Percentiles rank a stretch among this genome's conserved stretches.
Evolutionary conservation across 257 asterid species (phyloP).

Genomic region (Jacaranda mimosifolia): DNA sequence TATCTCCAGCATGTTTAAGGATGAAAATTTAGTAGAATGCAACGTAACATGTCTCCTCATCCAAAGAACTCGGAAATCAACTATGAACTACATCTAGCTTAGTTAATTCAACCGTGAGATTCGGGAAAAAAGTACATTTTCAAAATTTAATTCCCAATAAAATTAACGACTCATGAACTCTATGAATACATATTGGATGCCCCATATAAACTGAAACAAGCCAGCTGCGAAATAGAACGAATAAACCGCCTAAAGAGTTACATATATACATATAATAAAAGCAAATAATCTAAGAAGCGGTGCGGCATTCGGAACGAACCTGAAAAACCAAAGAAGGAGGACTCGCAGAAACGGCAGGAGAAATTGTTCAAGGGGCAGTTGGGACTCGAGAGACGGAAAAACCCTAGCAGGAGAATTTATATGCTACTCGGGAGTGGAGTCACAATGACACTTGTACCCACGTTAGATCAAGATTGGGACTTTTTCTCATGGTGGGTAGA

Average conservation of each 20-base stretch:
- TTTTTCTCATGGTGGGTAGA: no score
- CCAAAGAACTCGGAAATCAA: not conserved
- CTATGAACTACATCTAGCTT: not conserved
- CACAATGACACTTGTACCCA: conserved; percentile 32
- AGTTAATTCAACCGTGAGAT: not conserved
- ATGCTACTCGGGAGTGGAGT: not conserved
- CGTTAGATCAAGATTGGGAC: not conserved
- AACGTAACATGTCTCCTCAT: not conserved
- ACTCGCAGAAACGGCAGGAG: not conserved
- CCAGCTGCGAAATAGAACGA: not conserved
- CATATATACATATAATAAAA: not conserved
- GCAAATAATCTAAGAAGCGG: no score
- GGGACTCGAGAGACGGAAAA: not conserved
- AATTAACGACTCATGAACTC: not conserved
- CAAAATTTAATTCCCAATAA: not conserved
- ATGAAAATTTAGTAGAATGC: not conserved
- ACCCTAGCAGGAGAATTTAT: conserved; percentile 22
- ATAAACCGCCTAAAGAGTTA: not conserved
- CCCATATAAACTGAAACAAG: not conserved
- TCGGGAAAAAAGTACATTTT: not conserved
- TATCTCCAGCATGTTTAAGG: not conserved
- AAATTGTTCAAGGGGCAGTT: not conserved
- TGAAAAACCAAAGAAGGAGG: not conserved
- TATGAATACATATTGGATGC: not conserved
- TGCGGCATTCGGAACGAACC: conserved; percentile 22